Evolutionary conservation across 148 eudicot species (phyloP), one percentile per base, ranked within the genome.

Genomic region (Rhododendron griersonianum): DNA sequence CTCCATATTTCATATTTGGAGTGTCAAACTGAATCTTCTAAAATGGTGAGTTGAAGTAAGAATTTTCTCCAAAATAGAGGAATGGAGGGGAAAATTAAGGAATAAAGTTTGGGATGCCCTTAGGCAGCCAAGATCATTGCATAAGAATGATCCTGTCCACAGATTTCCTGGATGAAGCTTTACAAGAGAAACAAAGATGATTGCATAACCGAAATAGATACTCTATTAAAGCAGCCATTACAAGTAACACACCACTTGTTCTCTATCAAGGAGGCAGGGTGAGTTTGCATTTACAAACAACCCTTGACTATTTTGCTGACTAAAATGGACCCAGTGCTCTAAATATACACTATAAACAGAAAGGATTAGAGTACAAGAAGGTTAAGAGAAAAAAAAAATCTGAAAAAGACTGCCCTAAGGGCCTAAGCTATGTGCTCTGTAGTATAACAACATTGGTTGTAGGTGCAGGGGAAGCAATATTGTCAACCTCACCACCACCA

Each of bases 401-500:
- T 15, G 23, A 13, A 19, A 35, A 19, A n/a, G 28, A 35, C 37
- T 81, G 75, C 28, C 28, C 84, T n/a, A 37, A 63, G 81, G 28
- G 41, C 45, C 45, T 41, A 5, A 41, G 45, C 45, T 61, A 78
- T 53, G 73, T 77, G 35, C 51, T 83, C 44, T 86, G 87, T 83
- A 86, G 82, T 23, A 67, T 57, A 53, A 35, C n/a, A 35, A 35
- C n/a, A 35, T 82, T 30, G 15, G 86, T 30, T 8, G 85, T 28
- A 80, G 85, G 37, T 8, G 85, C 45, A 80, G 84, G 37, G 25
- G 89, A 57, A 63, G 86, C 63, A 23, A 75, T 30, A 61, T 76
- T 78, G 18, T 78, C 84, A 15, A 48, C 88, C 84, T 51, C 88
- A 47, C 71, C 87, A 39, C 80, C 71, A 41, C 89, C 86, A 75